A percentile compares a stretch with the other conserved stretches of the same genome.
Evolutionary conservation across 2,329 filamentous ascomycete species (phyloP).

Genomic region (Colletotrichum navitas): DNA sequence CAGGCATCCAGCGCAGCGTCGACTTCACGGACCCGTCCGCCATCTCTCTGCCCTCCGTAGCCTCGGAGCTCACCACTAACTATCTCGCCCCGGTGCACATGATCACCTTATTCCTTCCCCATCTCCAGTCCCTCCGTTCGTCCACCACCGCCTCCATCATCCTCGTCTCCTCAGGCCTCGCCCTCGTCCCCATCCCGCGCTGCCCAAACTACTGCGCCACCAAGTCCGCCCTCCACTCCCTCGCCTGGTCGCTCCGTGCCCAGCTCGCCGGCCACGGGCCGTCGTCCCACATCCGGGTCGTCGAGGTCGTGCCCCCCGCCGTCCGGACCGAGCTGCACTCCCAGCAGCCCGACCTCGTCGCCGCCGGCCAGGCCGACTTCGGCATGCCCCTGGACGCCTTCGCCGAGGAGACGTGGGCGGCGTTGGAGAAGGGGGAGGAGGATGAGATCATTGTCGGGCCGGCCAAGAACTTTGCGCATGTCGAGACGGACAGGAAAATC

Average conservation of each 20-base stretch:
- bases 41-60: conserved; percentile 52
- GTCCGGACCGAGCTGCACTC: conserved; percentile 64
- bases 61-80: conserved; percentile 60
- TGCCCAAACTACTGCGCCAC: conserved; percentile 66
- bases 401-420: conserved; percentile 59
- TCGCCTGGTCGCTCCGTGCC: conserved; percentile 58
- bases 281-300: conserved; percentile 54
- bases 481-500: conserved; percentile 31
- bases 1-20: conserved; percentile 64
- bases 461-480: conserved; percentile 26
- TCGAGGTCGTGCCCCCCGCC: conserved; percentile 63
- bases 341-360: conserved; percentile 52
- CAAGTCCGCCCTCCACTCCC: conserved; percentile 65
- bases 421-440: conserved; percentile 55
- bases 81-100: conserved; percentile 61
- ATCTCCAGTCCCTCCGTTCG: conserved; percentile 49
- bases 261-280: conserved; percentile 52
- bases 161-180: conserved; percentile 58
- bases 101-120: conserved; percentile 60
- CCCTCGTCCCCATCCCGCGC: conserved; percentile 59
- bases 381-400: conserved; percentile 57
- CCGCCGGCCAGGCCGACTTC: conserved; percentile 48
- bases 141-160: conserved; percentile 46
- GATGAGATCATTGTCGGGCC: conserved; percentile 47
- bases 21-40: conserved; percentile 59